Percentiles rank a stretch among this genome's conserved stretches.
phyloP scores from a whole-genome alignment of 768 basidiomycete species.

The Coprinopsis strossmayeri region DNA sequence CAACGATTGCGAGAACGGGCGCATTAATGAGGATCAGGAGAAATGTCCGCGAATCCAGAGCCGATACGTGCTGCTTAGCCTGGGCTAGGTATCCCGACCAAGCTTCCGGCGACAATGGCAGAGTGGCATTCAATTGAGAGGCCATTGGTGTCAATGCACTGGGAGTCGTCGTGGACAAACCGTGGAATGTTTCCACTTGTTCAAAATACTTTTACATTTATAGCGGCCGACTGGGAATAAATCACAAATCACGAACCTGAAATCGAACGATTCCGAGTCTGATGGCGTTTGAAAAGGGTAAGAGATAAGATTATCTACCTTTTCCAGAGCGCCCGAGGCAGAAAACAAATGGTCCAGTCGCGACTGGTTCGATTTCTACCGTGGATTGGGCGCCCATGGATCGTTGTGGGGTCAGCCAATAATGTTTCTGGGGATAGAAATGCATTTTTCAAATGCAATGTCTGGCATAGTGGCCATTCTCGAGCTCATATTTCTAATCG shows the following conservation, averaged over 20 bases:
- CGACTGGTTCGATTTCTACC: not conserved
- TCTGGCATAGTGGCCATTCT: too few species aligned
- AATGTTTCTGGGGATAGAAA: not conserved
- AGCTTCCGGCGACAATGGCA: conserved; percentile 28
- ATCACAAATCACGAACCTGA: conserved; percentile 17
- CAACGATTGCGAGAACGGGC: conserved; percentile 57
- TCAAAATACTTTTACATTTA: conserved; percentile 4
- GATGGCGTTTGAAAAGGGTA: conserved; percentile 7
- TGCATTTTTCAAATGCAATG: too few species aligned
- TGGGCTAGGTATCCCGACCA: conserved; percentile 40
- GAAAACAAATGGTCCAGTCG: not conserved
- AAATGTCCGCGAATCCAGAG: conserved; percentile 29
- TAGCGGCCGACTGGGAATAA: conserved; percentile 12
- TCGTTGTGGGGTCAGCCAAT: not conserved
- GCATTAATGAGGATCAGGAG: conserved; percentile 54
- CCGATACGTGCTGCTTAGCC: conserved; percentile 31
- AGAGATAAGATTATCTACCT: conserved; percentile 12
- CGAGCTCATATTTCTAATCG: too few species aligned
- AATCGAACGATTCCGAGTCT: conserved; percentile 26
- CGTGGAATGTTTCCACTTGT: conserved; percentile 9
- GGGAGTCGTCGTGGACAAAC: conserved; percentile 6
- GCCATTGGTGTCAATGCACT: conserved; percentile 31
- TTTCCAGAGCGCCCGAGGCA: not conserved
- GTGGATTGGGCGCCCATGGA: too few species aligned
- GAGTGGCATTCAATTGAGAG: conserved; percentile 26